Evolutionary conservation across 1,139 yeast genomes (phyloP).

Genomic region (Yamadazyma epiphylla): DNA sequence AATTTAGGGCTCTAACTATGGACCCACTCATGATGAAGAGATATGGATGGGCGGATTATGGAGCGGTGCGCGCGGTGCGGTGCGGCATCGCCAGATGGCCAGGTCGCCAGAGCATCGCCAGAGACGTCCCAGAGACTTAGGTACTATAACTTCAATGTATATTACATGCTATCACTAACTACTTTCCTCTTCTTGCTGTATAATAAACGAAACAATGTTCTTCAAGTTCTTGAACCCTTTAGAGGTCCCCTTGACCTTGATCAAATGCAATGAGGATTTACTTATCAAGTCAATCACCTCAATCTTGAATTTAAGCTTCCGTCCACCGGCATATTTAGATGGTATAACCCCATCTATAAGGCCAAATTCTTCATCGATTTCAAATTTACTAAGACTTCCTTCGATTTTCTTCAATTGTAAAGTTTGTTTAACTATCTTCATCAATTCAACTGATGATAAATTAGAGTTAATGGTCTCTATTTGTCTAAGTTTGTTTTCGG

Average conservation of each 20-base stretch:
- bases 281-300: constrained; percentile 37
- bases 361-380: constrained; percentile 42
- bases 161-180: too few species aligned
- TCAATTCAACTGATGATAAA: constrained; percentile 26
- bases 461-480: constrained; percentile 32
- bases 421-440: constrained; percentile 35
- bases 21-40: constrained; percentile 52
- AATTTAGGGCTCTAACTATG: constrained; percentile 53
- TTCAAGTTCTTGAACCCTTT: constrained; percentile 58
- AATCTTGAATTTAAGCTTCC: constrained; percentile 46
- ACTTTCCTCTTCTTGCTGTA: constrained; percentile 16
- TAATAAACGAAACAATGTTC: constrained; percentile 40
- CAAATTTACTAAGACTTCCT: constrained; percentile 44
- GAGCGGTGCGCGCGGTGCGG: too few species aligned
- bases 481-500: constrained; percentile 1
- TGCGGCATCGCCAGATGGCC: too few species aligned
- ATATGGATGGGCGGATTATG: too few species aligned
- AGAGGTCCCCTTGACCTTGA: constrained; percentile 64
- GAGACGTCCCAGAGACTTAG: too few species aligned
- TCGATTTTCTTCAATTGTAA: constrained; percentile 48
- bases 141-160: too few species aligned
- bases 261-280: constrained; percentile 49
- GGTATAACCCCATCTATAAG: constrained; percentile 46
- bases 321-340: constrained; percentile 43
- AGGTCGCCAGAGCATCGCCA: too few species aligned